Evolutionary conservation across 306 rosid genomes (phyloP), one percentile per base, ranked within the genome.

Genomic region (Dalbergia oliveri): DNA sequence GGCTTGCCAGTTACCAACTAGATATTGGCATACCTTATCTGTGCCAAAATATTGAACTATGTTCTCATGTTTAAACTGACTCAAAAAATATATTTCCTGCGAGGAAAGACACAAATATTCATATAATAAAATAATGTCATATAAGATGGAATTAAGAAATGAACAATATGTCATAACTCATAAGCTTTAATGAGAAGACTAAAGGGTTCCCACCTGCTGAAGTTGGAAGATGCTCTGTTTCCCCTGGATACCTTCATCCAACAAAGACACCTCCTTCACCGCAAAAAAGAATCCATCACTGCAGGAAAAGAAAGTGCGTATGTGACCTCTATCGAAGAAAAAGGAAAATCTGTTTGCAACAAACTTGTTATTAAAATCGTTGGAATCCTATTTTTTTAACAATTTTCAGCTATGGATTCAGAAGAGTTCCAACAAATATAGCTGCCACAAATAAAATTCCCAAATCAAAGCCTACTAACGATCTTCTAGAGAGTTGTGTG

Each of bases 271-370:
- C 84, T 90, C 94, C 85, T 90, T 90, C 37, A 90, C 89, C 13
- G 92, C 92, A 60, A 87, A 90, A 86, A 90, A 88, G 85, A 81
- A 83, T 69, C 92, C 94, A 80, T 85, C 91, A 14, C 92, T 90
- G 86, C 86, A 76, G 23, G 45, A 69, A 60, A 70, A 82, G n/a
- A 69, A 61, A 37, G 71, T 60, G 69, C 50, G 56, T 1, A 23
- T 12, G 57, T 73, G 80, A 85, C 18, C 21, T 18, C 76, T 11
- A 65, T 56, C 74, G 78, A 60, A 53, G 16, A 50, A 72, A 72
- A 16, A 1, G 37, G 18, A 3, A 75, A 18, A 50, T 67, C 53
- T 67, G 9, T 58, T 49, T 41, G 35, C 66, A 76, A 56, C 61
- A 44, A 63, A 35, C 61, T 74, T 39, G 51, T 81, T 37, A 21